A percentile compares a stretch with the other conserved stretches of the same genome.
Conservation (phyloP, 2,329 filamentous ascomycete genomes). For the Penicillium psychrosexuale region DNA sequence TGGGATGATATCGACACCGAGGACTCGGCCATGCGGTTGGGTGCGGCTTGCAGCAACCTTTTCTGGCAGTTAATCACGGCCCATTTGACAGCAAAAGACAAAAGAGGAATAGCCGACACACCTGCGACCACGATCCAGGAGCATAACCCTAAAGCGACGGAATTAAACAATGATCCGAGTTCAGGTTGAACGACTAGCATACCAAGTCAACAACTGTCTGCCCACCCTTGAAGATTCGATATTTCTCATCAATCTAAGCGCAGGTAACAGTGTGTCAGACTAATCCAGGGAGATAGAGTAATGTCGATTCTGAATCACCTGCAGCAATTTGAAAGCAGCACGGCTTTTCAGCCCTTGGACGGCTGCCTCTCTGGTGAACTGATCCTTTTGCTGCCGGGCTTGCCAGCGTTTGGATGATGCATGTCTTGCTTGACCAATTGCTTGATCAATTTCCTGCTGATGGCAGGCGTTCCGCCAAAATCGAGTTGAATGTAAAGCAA, state of each 20-base stretch:
- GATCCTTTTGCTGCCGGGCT: constrained; percentile 70
- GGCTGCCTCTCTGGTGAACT: constrained; percentile 69
- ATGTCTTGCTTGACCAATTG: constrained; percentile 18
- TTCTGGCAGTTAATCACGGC: constrained; percentile 11
- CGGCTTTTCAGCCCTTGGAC: constrained; percentile 80
- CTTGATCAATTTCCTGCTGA: constrained; percentile 3
- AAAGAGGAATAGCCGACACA: constrained; percentile 21
- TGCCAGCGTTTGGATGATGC: constrained; percentile 77
- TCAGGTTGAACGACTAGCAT: constrained; percentile 19
- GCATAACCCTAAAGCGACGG: constrained; percentile 41
- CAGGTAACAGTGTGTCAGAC: constrained; percentile 2
- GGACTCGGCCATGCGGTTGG: constrained; percentile 69
- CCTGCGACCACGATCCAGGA: constrained; percentile 61
- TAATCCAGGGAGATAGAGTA: neutral
- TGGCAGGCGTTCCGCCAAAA: neutral
- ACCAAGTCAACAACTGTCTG: constrained; percentile 90
- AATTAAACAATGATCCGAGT: neutral
- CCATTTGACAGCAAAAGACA: neutral
- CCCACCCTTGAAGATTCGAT: constrained; percentile 72
- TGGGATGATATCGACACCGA: constrained; percentile 93
- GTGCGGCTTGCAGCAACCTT: constrained; percentile 80
- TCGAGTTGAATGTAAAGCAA: constrained; percentile 1
- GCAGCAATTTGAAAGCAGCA: constrained; percentile 87
- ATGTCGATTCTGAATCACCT: constrained; percentile 51
- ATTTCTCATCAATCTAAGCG: constrained; percentile 72